These are phyloP conservation scores for Epithemia pelagica DNA, from an alignment of 108 stramenopile species.

Conservation along the genomic window DNA sequence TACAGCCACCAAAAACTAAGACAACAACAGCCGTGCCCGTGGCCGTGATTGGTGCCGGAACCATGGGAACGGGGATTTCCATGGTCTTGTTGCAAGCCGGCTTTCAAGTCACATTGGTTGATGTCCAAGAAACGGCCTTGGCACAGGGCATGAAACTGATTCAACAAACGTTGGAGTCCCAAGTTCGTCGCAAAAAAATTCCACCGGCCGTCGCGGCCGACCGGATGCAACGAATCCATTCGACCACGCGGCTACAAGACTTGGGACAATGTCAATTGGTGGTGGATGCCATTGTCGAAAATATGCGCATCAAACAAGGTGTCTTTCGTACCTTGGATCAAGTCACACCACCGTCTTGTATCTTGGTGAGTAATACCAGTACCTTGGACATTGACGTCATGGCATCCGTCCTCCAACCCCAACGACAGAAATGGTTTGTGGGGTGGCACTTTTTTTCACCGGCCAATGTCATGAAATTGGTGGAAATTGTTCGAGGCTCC, in stretches of 20 bases:
- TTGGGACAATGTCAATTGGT: conserved; percentile 60
- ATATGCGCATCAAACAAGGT: conserved; percentile 83
- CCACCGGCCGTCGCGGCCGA: conserved; percentile 25
- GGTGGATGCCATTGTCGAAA: conserved; percentile 96
- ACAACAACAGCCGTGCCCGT: conserved; percentile 20
- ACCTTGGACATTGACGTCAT: conserved; percentile 93
- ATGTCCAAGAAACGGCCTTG: conserved; percentile 65
- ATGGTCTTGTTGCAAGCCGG: conserved; percentile 87
- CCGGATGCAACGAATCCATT: conserved; percentile 20
- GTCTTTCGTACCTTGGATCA: conserved; percentile 83
- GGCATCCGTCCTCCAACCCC: conserved; percentile 47
- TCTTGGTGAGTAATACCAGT: conserved; percentile 73
- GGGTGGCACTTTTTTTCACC: conserved; percentile 98
- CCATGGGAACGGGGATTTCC: conserved; percentile 97
- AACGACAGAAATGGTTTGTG: conserved; percentile 62
- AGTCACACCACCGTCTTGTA: conserved; percentile 40
- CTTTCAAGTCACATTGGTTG: conserved; percentile 79
- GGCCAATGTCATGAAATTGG: conserved; percentile 91
- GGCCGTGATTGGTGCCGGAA: conserved; percentile 92
- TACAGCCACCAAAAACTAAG: neutral
- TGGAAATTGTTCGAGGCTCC: conserved; percentile 85
- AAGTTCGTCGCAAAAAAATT: conserved; percentile 47
- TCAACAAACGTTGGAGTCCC: conserved; percentile 38
- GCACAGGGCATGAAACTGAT: conserved; percentile 57
- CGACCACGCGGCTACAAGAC: conserved; percentile 34